Evolutionary conservation across 306 rosid species (phyloP).

Genomic region (Fragaria nilgerrensis): DNA sequence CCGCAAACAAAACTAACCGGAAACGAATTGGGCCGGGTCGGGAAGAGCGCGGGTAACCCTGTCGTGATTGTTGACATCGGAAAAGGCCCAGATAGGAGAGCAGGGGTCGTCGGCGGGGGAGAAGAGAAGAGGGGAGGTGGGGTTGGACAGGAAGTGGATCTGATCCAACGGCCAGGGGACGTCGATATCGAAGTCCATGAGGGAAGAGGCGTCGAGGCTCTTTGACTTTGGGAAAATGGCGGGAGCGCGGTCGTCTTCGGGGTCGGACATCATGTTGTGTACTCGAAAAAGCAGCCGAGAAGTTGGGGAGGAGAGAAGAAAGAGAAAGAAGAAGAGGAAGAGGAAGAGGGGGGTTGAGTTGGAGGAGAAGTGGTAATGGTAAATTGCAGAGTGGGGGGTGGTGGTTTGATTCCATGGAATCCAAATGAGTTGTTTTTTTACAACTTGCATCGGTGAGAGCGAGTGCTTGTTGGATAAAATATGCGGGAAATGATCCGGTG

Average conservation of each 20-base stretch:
- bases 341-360: not conserved
- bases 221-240: constrained; percentile 38
- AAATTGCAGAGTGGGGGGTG: not conserved
- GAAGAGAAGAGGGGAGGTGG: constrained; percentile 60
- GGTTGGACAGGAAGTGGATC: constrained; percentile 48
- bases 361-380: not conserved
- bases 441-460: constrained; percentile 9
- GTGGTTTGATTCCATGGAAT: constrained; percentile 23
- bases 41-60: constrained; percentile 34
- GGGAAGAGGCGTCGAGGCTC: constrained; percentile 1
- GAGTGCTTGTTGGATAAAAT: constrained; percentile 2
- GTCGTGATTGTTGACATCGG: constrained; percentile 30
- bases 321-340: not conserved
- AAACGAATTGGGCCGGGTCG: constrained; percentile 36
- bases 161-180: constrained; percentile 71
- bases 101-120: constrained; percentile 50
- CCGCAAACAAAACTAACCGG: constrained; percentile 48
- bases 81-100: constrained; percentile 70
- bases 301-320: not conserved
- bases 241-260: constrained; percentile 44
- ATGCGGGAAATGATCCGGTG: constrained; percentile 13
- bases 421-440: constrained; percentile 13
- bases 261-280: constrained; percentile 44
- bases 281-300: not conserved
- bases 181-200: constrained; percentile 79